Base-by-base conservation (phyloP, 768 basidiomycete genomes). In the Sporobolomyces pararoseus region DNA sequence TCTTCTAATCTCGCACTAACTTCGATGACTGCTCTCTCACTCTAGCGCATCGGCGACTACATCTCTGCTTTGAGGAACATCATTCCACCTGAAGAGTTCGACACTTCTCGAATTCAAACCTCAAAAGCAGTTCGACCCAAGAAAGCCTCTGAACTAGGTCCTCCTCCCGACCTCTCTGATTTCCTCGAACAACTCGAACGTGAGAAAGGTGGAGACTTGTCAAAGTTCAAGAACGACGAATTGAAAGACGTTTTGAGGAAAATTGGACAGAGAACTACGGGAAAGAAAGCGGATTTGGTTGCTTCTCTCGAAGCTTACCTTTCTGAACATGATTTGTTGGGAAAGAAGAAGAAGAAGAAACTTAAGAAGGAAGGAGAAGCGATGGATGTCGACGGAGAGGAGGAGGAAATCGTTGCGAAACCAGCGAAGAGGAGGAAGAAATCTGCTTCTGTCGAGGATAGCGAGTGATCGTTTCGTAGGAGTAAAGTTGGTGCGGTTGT, bases 1-100 rank as follows among this genome's bases (percentile, higher is more conserved):
- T 21, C 6, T 44, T 51, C 23, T 57, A 39, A 29, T 19, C 10
- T 10, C 1, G 0, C 25, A 9, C 37, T 25, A 10, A 10, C 17
- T 14, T 7, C 65, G 1, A 27, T 21, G 39, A 12, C 39, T n/a
- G 21, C 27, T 23, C 7, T 13, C 23, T 27, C 50, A 27, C 29
- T 6, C 17, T 53, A 72, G 70, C 65, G 53, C 42, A 46, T 57
- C 46, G 75, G 70, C 49, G 31, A 50, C 3, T 31, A 27, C 7
- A 61, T 73, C 32, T 7, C 7, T 2, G 25, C 39, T 10, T 52
- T 73, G 50, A 59, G 59, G 21, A 21, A 12, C 5, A 51, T 68
- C 31, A 39, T 74, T 51, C 63, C 59, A 7, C 55, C 66, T 27
- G 67, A 74, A 35, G 44, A 53, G 13, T 35, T 55, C 44, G 70